A percentile compares a stretch with the other conserved stretches of the same genome.
Conservation (phyloP, 148 eudicot species). For the Rhododendron williamsianum region DNA sequence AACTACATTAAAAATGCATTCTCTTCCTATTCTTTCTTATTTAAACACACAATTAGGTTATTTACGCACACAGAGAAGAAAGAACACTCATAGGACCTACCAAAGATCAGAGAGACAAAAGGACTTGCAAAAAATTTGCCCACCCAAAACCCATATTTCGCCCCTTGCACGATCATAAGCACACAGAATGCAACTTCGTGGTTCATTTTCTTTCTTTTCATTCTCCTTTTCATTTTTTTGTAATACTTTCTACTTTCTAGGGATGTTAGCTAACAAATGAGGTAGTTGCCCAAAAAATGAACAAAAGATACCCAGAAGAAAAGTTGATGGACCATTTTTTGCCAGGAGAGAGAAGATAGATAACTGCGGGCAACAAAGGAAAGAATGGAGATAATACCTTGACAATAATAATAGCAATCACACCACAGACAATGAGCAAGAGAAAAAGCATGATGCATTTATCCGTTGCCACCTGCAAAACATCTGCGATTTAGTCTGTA, state of each 20-base stretch:
- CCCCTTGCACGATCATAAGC: neutral
- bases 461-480: slow-evolving; percentile 92
- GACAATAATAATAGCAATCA: slow-evolving; percentile 84
- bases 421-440: slow-evolving; percentile 86
- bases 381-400: slow-evolving; percentile 49
- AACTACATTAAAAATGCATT: neutral
- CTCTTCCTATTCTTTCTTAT: neutral
- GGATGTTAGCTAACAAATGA: neutral
- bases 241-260: neutral
- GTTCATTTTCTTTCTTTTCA: neutral
- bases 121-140: neutral
- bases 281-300: neutral
- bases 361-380: neutral
- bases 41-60: neutral
- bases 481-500: neutral
- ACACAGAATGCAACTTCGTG: neutral
- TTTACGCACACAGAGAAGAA: neutral
- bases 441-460: slow-evolving; percentile 96
- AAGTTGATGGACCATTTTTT: neutral
- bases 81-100: neutral
- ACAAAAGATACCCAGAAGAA: neutral
- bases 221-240: neutral
- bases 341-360: neutral
- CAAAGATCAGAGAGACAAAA: neutral
- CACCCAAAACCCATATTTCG: neutral